Conservation (phyloP, 371 early-diverging fungal genomes). For the Lichtheimia ornata region DNA sequence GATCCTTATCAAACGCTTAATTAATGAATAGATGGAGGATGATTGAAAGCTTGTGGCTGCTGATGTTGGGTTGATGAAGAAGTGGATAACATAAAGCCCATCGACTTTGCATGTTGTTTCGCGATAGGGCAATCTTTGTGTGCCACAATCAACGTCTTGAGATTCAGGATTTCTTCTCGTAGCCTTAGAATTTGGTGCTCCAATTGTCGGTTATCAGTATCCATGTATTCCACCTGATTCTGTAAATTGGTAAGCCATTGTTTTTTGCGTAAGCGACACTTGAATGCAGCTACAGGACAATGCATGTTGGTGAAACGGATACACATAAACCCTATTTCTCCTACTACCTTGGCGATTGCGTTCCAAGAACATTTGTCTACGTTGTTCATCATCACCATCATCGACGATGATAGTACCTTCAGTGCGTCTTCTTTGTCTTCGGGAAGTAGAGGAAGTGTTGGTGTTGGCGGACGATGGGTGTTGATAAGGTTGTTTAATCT, state of each 20-base stretch:
- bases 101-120: slow-evolving; percentile 7
- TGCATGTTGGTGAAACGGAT: background rate
- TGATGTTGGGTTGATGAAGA: too few relatives aligned
- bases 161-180: slow-evolving; percentile 53
- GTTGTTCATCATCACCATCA: slow-evolving; percentile 47
- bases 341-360: slow-evolving; percentile 79
- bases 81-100: too few relatives aligned
- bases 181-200: slow-evolving; percentile 41
- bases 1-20: too few relatives aligned
- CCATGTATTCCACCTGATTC: slow-evolving; percentile 52
- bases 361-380: slow-evolving; percentile 70
- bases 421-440: slow-evolving; percentile 3
- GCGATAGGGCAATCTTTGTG: slow-evolving; percentile 59
- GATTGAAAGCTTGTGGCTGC: too few relatives aligned
- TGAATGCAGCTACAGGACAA: slow-evolving; percentile 57
- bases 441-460: background rate
- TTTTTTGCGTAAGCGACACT: slow-evolving; percentile 74
- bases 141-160: slow-evolving; percentile 56
- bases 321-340: background rate
- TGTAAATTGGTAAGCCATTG: slow-evolving; percentile 61
- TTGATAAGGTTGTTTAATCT: background rate
- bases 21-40: too few relatives aligned
- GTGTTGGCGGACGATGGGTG: background rate
- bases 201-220: slow-evolving; percentile 51
- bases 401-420: background rate